Evolutionary conservation across 2,329 filamentous ascomycete species (phyloP).

Genomic region (Aspergillus costaricaensis): DNA sequence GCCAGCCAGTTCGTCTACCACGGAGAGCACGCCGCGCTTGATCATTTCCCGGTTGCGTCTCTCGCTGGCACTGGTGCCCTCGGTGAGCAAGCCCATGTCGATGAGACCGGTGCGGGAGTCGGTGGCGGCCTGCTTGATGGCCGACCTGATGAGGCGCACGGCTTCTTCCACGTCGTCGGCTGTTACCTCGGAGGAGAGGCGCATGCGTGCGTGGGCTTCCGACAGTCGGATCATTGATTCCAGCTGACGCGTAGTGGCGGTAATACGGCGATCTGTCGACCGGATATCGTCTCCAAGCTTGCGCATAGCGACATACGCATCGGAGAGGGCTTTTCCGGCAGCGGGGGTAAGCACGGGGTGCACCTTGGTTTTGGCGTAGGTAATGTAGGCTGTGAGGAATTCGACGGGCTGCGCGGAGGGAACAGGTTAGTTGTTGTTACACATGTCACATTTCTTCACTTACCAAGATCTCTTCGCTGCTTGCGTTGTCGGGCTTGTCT

Average conservation of each 20-base stretch:
- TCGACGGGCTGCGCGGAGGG: slow-evolving; percentile 69
- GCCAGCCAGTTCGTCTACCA: slow-evolving; percentile 79
- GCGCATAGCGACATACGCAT: slow-evolving; percentile 91
- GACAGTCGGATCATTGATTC: slow-evolving; percentile 98
- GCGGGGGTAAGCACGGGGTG: slow-evolving; percentile 79
- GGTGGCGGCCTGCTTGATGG: slow-evolving; percentile 95
- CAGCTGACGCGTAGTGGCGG: slow-evolving; percentile 91
- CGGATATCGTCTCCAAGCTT: slow-evolving; percentile 87
- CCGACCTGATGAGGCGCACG: slow-evolving; percentile 86
- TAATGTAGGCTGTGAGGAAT: slow-evolving; percentile 95
- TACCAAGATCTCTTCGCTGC: slow-evolving; percentile 76
- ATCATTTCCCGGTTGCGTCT: slow-evolving; percentile 79
- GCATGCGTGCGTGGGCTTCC: slow-evolving; percentile 98
- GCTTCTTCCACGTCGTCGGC: slow-evolving; percentile 84
- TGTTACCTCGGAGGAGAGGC: slow-evolving; percentile 74
- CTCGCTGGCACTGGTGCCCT: slow-evolving; percentile 89
- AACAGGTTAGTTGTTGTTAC: slow-evolving; percentile 11
- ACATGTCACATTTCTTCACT: slow-evolving; percentile 40
- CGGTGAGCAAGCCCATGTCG: slow-evolving; percentile 93
- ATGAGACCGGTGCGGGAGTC: slow-evolving; percentile 88
- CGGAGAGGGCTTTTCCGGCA: slow-evolving; percentile 80
- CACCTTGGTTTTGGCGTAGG: slow-evolving; percentile 83
- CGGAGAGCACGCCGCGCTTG: slow-evolving; percentile 71
- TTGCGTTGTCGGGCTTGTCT: slow-evolving; percentile 83
- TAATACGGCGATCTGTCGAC: slow-evolving; percentile 90